A percentile compares a stretch with the other conserved stretches of the same genome.
Conservation (phyloP, 768 basidiomycete species). For the Mycena vitilis region DNA sequence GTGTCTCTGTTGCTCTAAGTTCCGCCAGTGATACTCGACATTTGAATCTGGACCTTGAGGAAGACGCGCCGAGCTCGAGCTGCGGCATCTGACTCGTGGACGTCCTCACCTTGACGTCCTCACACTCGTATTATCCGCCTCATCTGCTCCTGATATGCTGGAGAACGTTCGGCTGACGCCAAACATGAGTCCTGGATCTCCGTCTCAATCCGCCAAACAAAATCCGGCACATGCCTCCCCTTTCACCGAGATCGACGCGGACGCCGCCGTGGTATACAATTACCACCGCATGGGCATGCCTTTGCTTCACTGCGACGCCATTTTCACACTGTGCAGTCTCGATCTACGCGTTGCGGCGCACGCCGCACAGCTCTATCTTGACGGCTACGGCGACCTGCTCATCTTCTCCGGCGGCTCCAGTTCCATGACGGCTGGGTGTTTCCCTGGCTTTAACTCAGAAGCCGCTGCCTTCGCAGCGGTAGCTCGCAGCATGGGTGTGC, state of each 20-base stretch:
- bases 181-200: too few species aligned
- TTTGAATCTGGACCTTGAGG: too few species aligned
- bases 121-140: too few species aligned
- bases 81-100: too few species aligned
- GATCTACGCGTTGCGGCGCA: slow-evolving; percentile 33
- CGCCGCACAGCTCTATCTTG: slow-evolving; percentile 33
- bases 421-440: slow-evolving; percentile 24
- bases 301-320: slow-evolving; percentile 17
- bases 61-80: too few species aligned
- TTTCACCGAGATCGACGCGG: slow-evolving; percentile 12
- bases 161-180: too few species aligned
- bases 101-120: too few species aligned
- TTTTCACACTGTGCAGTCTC: slow-evolving; percentile 35
- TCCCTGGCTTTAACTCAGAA: not conserved
- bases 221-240: not conserved
- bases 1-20: too few species aligned
- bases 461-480: not conserved
- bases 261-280: slow-evolving; percentile 32
- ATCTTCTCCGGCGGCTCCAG: slow-evolving; percentile 33
- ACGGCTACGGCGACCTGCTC: slow-evolving; percentile 25
- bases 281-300: slow-evolving; percentile 34
- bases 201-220: too few species aligned
- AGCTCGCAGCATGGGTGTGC: not conserved
- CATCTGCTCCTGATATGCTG: too few species aligned
- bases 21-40: too few species aligned